Evolutionary conservation across 2,329 filamentous ascomycete genomes (phyloP).

Genomic region (Exophiala sideris): DNA sequence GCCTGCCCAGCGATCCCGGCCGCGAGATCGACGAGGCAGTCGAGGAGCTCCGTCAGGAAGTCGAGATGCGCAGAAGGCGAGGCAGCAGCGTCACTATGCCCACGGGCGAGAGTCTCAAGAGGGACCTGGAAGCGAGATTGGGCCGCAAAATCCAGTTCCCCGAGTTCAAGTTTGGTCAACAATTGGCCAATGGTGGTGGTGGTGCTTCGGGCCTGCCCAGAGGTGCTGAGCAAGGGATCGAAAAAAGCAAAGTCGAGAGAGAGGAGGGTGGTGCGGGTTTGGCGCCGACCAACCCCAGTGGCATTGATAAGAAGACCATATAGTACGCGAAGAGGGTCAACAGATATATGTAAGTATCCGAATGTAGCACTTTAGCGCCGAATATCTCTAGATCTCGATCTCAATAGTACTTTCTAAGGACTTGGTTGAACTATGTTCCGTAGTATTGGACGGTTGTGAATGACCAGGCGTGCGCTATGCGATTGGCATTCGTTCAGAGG

Average conservation of each 20-base stretch:
- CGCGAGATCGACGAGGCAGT: conserved; percentile 75
- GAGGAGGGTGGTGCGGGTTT: background rate
- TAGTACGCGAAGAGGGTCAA: background rate
- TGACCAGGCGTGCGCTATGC: too few species aligned
- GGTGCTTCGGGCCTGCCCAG: background rate
- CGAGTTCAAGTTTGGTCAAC: conserved; percentile 9
- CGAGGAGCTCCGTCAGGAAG: conserved; percentile 68
- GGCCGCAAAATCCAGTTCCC: conserved; percentile 17
- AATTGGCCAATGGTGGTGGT: background rate
- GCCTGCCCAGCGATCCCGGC: conserved; percentile 73
- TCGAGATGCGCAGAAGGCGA: conserved; percentile 58
- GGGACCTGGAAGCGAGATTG: conserved; percentile 38
- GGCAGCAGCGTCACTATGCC: conserved; percentile 45
- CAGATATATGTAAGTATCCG: background rate
- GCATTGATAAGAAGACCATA: background rate
- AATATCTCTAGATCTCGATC: background rate
- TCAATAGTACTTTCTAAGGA: too few species aligned
- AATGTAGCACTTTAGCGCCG: background rate
- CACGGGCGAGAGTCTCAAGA: conserved; percentile 50
- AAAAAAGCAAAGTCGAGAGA: background rate
- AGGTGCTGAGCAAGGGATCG: background rate
- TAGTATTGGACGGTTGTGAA: too few species aligned
- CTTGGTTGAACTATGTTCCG: too few species aligned
- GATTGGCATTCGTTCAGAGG: too few species aligned
- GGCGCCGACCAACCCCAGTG: background rate